A percentile compares a stretch with the other conserved stretches of the same genome.
These are phyloP conservation scores for Fusarium papillatum DNA, from an alignment of 2,329 filamentous ascomycete species.

Conservation along the genomic window DNA sequence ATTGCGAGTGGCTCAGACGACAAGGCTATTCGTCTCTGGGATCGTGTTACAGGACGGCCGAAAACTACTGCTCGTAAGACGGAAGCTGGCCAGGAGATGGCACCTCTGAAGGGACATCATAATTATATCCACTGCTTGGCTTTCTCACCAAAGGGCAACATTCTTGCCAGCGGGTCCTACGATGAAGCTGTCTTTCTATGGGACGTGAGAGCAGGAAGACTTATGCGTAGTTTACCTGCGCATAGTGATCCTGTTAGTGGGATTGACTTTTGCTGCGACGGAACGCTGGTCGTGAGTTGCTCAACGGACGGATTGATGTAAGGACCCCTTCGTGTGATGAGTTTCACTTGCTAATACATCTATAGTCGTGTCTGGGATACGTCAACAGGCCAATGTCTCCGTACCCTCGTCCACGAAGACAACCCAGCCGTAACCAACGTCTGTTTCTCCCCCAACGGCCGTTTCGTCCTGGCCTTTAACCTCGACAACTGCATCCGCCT, in stretches of 20 bases:
- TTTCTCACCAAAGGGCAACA: slow-evolving; percentile 98
- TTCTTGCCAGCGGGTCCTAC: slow-evolving; percentile 94
- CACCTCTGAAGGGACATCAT: slow-evolving; percentile 85
- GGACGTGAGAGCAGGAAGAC: slow-evolving; percentile 89
- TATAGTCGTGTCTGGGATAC: slow-evolving; percentile 92
- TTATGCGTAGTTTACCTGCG: slow-evolving; percentile 93
- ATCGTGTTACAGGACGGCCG: slow-evolving; percentile 73
- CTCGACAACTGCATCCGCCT: slow-evolving; percentile 91
- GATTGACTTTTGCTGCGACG: slow-evolving; percentile 93
- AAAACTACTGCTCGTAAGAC: slow-evolving; percentile 60
- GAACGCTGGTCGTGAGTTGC: slow-evolving; percentile 92
- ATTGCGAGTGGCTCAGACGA: slow-evolving; percentile 95
- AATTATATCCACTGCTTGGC: slow-evolving; percentile 96
- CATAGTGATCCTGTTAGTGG: slow-evolving; percentile 96
- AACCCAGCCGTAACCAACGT: slow-evolving; percentile 92
- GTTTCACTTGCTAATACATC: slow-evolving; percentile 27
- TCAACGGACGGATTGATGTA: slow-evolving; percentile 91
- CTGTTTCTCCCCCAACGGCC: slow-evolving; percentile 94
- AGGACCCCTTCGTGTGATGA: no score
- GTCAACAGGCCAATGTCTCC: slow-evolving; percentile 92
- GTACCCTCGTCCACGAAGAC: slow-evolving; percentile 96
- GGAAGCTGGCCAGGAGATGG: slow-evolving; percentile 56
- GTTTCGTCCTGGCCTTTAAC: slow-evolving; percentile 92
- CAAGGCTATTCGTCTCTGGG: slow-evolving; percentile 96
- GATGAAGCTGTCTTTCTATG: slow-evolving; percentile 98